Percentiles rank a stretch among this genome's conserved stretches.
Evolutionary conservation across 2,329 filamentous ascomycete genomes (phyloP).

Genomic region (Ophiostoma ulmi): DNA sequence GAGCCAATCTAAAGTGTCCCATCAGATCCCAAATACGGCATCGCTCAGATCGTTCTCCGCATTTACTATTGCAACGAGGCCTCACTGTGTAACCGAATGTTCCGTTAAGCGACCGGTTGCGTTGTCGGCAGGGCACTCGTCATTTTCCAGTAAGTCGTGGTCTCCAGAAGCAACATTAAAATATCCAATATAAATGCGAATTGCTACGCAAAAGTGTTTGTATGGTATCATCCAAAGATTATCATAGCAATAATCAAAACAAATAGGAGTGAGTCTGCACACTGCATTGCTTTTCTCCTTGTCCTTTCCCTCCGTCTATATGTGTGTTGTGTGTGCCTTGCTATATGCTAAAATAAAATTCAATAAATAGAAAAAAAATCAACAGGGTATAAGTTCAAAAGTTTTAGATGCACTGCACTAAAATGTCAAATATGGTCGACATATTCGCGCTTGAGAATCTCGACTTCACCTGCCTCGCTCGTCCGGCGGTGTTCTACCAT

Average conservation of each 20-base stretch:
- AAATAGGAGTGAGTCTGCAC: not conserved
- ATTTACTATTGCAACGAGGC: not conserved
- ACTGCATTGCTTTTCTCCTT: constrained; percentile 5
- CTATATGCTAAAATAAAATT: not conserved
- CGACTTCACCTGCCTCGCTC: constrained; percentile 58
- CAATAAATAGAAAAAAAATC: not conserved
- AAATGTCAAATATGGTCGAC: constrained; percentile 47
- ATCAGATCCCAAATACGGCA: not conserved
- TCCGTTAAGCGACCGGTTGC: not conserved
- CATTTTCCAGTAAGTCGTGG: not conserved
- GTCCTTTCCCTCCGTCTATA: not conserved
- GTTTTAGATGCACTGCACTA: not conserved
- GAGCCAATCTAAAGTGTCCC: not conserved
- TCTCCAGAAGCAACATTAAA: not conserved
- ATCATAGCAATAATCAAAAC: not conserved
- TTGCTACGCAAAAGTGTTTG: not conserved
- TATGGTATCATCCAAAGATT: constrained; percentile 9
- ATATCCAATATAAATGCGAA: not conserved
- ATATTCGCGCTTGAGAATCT: constrained; percentile 60
- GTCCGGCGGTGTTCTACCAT: constrained; percentile 64
- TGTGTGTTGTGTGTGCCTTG: not conserved
- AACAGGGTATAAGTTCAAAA: not conserved
- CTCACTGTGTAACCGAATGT: not conserved
- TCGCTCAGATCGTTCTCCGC: not conserved
- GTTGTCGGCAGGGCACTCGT: not conserved